phyloP scores from a whole-genome alignment of 345 rosid genomes.

The Syzygium grande region DNA sequence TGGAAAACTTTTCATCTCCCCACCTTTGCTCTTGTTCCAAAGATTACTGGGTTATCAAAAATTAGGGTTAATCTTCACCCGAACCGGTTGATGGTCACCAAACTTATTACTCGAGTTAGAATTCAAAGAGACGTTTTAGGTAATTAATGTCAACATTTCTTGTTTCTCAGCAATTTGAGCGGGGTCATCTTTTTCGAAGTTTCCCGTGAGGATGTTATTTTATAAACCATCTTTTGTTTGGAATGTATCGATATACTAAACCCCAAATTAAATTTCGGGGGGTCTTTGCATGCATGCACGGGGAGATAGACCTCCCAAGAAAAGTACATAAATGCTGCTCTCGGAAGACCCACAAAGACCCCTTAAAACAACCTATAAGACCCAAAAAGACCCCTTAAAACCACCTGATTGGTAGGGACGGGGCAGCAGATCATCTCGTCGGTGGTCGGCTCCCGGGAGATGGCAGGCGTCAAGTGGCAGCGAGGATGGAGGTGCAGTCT shows the following conservation, averaged over 20 bases:
- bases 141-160: background rate
- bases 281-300: background rate
- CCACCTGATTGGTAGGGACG: background rate
- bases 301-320: background rate
- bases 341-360: background rate
- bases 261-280: background rate
- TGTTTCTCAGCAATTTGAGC: no score
- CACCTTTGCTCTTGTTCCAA: background rate
- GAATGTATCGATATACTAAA: background rate
- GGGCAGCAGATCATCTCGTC: background rate
- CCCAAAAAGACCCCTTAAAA: background rate
- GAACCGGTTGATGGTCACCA: background rate
- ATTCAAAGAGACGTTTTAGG: background rate
- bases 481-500: background rate
- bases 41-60: background rate
- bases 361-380: background rate
- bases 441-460: background rate
- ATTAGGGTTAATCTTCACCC: background rate
- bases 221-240: background rate
- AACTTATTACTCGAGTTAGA: background rate
- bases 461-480: background rate
- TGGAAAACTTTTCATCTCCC: background rate
- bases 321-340: background rate
- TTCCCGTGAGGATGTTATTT: background rate
- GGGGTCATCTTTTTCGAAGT: no score